phyloP scores from a whole-genome alignment of 305 asterid species.

The Solanum hybrid region DNA sequence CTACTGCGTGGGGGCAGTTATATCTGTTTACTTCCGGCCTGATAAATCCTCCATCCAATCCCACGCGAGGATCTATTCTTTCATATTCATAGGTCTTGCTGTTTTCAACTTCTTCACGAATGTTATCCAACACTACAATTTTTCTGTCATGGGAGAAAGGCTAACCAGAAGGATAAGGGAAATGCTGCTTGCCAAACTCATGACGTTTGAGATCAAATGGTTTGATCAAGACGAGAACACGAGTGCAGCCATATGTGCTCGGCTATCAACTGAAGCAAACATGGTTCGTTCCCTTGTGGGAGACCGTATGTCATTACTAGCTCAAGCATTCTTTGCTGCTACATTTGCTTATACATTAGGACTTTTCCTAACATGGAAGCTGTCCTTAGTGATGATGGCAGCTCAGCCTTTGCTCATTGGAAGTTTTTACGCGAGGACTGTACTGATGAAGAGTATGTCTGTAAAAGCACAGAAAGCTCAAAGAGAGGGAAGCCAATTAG shows the following conservation, averaged over 20 bases:
- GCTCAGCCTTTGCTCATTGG: constrained; percentile 78
- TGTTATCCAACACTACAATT: constrained; percentile 64
- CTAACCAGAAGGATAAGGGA: constrained; percentile 56
- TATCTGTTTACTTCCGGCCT: constrained; percentile 53
- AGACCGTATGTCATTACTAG: constrained; percentile 58
- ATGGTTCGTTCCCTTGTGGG: constrained; percentile 72
- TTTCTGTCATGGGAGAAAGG: constrained; percentile 62
- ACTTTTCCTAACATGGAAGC: constrained; percentile 50
- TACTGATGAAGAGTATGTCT: constrained; percentile 58
- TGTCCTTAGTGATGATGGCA: constrained; percentile 80
- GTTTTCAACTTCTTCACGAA: constrained; percentile 62
- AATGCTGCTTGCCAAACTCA: constrained; percentile 42
- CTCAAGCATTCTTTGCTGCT: constrained; percentile 68
- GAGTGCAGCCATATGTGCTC: constrained; percentile 61
- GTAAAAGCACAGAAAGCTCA: constrained; percentile 52
- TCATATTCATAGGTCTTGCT: constrained; percentile 55
- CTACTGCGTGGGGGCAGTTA: constrained; percentile 62
- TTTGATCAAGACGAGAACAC: constrained; percentile 66
- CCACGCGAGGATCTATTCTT: constrained; percentile 47
- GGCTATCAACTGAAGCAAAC: constrained; percentile 59
- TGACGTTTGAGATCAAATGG: constrained; percentile 73
- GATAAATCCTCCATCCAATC: constrained; percentile 52
- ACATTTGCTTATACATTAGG: constrained; percentile 61
- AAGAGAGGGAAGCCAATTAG: constrained; percentile 66
- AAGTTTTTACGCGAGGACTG: constrained; percentile 63